Evolutionary conservation across 768 basidiomycete genomes (phyloP), one percentile per base, ranked within the genome.

Genomic region (Lactarius evosmus): DNA sequence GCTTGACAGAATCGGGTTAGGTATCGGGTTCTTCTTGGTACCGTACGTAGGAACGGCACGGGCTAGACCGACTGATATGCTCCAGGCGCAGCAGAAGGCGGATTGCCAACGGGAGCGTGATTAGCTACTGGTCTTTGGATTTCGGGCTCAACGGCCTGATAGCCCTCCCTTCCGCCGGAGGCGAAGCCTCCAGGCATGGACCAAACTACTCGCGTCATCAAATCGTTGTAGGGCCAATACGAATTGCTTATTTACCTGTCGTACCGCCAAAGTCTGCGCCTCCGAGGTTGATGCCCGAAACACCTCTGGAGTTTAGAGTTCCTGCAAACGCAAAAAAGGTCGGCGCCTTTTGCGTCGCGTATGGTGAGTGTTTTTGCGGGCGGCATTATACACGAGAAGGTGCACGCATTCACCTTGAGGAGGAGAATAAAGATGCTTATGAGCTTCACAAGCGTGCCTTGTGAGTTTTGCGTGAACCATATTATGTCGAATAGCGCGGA

Each of bases 401-500:
- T 2, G 29, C 17, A n/a, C n/a, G n/a, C 16, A 69, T 68, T 55
- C 19, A 78, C 78, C 74, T 79, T 79, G 16, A 78, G 63, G 11
- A 78, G 54, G 17, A 78, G 70, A 41, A 76, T 65, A 11, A 78
- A 36, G 56, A 78, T 72, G 30, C 80, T 80, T 29, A 92, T 56
- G 49, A 88, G 70, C 69, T 74, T 83, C 61, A 85, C 74, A 66
- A 91, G 78, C 40, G 79, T 80, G 66, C 77, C 76, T 67, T 87
- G 88, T 0, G 78, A 72, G 69, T 88, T 78, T 50, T 70, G 80
- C 32, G 79, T 71, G 78, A 88, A 77, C 88, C 88, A 91, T 32
- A 92, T 73, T 59, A 93, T 75, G 72, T 93, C 92, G 65, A 85
- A 85, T 38, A 91, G 25, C 5, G 78, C 73, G 11, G 92, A 92